Conservation (phyloP, 495 filamentous ascomycete species). For the Cudoniella acicularis region DNA sequence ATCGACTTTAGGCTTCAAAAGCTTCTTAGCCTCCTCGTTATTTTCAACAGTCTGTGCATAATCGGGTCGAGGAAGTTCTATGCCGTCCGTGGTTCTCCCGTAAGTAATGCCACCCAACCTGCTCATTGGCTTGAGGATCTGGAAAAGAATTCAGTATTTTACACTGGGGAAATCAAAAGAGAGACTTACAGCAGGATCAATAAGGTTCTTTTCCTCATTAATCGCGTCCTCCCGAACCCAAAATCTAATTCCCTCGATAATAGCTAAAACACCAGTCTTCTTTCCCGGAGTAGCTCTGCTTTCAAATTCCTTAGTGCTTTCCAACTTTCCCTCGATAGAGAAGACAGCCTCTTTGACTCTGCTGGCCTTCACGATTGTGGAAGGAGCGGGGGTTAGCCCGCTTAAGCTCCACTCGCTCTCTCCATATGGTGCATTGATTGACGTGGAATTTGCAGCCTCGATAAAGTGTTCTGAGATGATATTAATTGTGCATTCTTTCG, state of each 20-base stretch:
- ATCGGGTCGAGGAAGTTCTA: conserved; percentile 76
- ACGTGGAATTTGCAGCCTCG: conserved; percentile 80
- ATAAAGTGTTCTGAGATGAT: conserved; percentile 81
- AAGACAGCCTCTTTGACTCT: conserved; percentile 81
- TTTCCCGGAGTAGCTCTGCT: conserved; percentile 62
- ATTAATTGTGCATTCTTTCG: conserved; percentile 77
- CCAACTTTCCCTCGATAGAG: conserved; percentile 72
- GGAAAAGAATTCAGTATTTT: conserved; percentile 8
- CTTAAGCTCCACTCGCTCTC: conserved; percentile 76
- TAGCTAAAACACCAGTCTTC: conserved; percentile 66
- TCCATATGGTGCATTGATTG: conserved; percentile 75
- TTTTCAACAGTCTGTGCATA: conserved; percentile 50
- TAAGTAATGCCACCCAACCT: conserved; percentile 85
- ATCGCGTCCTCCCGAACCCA: conserved; percentile 89
- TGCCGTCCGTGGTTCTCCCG: conserved; percentile 60
- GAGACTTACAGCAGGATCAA: conserved; percentile 55
- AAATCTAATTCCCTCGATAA: conserved; percentile 83
- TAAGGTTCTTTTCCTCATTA: conserved; percentile 64
- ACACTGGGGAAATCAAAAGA: background rate
- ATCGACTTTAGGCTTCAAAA: conserved; percentile 38
- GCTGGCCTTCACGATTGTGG: conserved; percentile 61
- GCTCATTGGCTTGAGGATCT: conserved; percentile 67
- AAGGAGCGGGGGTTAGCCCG: conserved; percentile 70
- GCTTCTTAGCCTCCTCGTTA: conserved; percentile 40
- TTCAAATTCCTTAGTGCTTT: conserved; percentile 69